Evolutionary conservation across 176 grass and related monocot genomes (phyloP).

Genomic region (Aegilops sharonensis): DNA sequence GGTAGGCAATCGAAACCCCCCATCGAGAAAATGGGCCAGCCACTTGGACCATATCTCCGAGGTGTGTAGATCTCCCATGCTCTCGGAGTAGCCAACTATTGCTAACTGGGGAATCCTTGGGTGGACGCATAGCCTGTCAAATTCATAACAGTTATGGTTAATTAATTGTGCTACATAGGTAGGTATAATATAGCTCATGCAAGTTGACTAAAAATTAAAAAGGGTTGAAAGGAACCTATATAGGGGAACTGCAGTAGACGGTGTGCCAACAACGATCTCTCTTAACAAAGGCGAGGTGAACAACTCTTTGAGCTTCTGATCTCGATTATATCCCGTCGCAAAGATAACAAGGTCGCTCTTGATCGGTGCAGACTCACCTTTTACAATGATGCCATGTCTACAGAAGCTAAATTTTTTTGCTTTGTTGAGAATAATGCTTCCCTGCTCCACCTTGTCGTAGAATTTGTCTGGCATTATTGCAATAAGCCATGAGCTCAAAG

Average conservation of each 20-base stretch:
- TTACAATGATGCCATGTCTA: not conserved
- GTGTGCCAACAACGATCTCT: slow-evolving; percentile 31
- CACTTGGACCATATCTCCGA: not conserved
- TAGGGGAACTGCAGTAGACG: slow-evolving; percentile 31
- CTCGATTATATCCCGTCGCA: not conserved
- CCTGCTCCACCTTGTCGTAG: slow-evolving; percentile 45
- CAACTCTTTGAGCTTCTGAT: slow-evolving; percentile 42
- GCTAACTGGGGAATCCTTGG: not conserved
- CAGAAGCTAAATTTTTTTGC: not conserved
- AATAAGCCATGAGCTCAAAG: slow-evolving; percentile 18
- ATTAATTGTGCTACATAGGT: not conserved
- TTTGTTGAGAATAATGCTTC: slow-evolving; percentile 41
- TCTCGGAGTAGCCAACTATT: not conserved
- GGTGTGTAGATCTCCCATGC: not conserved
- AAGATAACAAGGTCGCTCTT: not conserved
- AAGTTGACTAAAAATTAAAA: not conserved
- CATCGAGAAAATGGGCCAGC: not conserved
- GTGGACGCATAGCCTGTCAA: not conserved
- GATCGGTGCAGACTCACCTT: not conserved
- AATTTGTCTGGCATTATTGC: slow-evolving; percentile 43
- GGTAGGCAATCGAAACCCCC: not conserved
- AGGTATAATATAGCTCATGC: not conserved
- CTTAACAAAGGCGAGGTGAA: slow-evolving; percentile 40
- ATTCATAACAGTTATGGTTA: not conserved
- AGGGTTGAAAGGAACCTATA: slow-evolving; percentile 25